Base-by-base conservation (phyloP, 2,329 filamentous ascomycete species). In the Ophiostoma populinum region DNA sequence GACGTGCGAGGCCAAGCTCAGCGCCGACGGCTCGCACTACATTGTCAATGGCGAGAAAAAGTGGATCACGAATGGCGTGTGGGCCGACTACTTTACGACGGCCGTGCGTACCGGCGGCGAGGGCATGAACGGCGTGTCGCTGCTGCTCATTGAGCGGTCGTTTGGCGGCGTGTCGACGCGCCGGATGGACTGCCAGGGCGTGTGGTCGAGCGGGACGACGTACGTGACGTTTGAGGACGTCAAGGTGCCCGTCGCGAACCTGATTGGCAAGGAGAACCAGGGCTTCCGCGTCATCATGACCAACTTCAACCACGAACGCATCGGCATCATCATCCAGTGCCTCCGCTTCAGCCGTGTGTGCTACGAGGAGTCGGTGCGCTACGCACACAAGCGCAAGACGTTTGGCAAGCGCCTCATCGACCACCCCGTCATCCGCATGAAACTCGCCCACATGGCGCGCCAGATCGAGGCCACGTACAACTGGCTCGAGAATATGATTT, bases 21-120 rank as follows among this genome's bases (percentile, higher is more conserved):
- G 71, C 43, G 80, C 90, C 47, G 90, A 98, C 49, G 90, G 90
- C 51, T 95, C 95, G 66, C 83, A 95, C 62, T 98, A 92, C 60
- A 95, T 95, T 47, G 90, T 98, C 59, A 98, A 95, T 52, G 90
- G 90, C 37, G 87, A 94, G 72, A 95, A 98, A 79, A 98, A 98
- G 63, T 95, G 90, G 87, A 95, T 95, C 57, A 95, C 87, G 50
- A 98, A 98, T 59, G 90, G 90, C 51, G 73, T 94, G 50, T 94
- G 85, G 83, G 72, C 67, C 42, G 90, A 98, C 57, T 98, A 95
- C 64, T 95, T 95, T 65, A 95, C 90, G 37, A 92, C 82, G 11
- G 90, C 87, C 18, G 90, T 98, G 25, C 78, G 90, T 41, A 98
- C 90, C 10, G 85, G 80, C 43, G 78, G 75, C 22, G 63, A 71